These are phyloP conservation scores for Claviceps fusiformis DNA, from an alignment of 2,329 filamentous ascomycete species.

Conservation along the genomic window DNA sequence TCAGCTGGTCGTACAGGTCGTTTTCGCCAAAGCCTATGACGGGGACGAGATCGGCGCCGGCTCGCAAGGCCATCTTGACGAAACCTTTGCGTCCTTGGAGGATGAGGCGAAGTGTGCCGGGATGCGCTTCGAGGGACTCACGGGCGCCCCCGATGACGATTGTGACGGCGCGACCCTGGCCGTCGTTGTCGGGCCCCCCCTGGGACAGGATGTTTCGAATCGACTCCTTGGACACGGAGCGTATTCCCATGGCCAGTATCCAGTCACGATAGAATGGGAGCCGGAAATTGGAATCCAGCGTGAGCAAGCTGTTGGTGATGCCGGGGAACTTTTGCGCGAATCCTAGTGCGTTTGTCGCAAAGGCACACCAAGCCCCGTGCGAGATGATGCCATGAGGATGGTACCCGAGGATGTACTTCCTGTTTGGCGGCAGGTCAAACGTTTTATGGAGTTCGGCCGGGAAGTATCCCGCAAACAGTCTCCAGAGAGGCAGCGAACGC, in stretches of 20 bases:
- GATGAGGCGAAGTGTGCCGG: conserved; percentile 62
- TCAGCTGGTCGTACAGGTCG: conserved; percentile 84
- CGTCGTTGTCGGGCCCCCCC: conserved; percentile 63
- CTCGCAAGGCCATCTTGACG: conserved; percentile 80
- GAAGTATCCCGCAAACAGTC: conserved; percentile 83
- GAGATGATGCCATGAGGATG: conserved; percentile 97
- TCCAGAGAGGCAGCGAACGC: conserved; percentile 66
- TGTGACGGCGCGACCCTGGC: conserved; percentile 89
- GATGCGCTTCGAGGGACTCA: conserved; percentile 80
- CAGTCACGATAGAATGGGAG: conserved; percentile 92
- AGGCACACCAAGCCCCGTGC: conserved; percentile 86
- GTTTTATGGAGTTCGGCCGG: conserved; percentile 81
- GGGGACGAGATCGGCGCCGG: conserved; percentile 86
- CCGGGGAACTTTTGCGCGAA: conserved; percentile 83
- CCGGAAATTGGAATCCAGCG: conserved; percentile 90
- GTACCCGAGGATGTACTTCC: conserved; percentile 95
- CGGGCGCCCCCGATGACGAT: conserved; percentile 89
- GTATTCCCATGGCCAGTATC: conserved; percentile 74
- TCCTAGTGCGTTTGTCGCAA: conserved; percentile 78
- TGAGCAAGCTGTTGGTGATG: conserved; percentile 86
- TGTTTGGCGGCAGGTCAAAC: conserved; percentile 58
- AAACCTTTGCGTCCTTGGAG: conserved; percentile 81
- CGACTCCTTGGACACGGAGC: conserved; percentile 79
- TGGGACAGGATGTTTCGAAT: conserved; percentile 78
- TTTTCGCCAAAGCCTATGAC: conserved; percentile 92